phyloP scores from a whole-genome alignment of 371 early-diverging fungal genomes.

The Chytridium lagenaria region DNA sequence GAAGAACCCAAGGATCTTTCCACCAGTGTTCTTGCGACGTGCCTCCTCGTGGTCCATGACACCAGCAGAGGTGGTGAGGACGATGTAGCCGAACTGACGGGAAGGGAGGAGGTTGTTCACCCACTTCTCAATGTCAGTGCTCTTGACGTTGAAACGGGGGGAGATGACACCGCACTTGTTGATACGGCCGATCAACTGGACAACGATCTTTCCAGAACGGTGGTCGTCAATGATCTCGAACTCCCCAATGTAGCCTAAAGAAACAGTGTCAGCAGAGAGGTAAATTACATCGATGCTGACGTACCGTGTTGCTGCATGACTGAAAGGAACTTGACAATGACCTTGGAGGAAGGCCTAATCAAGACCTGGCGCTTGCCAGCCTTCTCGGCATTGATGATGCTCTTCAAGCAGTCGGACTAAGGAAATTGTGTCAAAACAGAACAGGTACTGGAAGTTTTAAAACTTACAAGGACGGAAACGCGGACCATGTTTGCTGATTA shows the following conservation, averaged over 20 bases:
- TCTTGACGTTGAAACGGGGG: conserved; percentile 98
- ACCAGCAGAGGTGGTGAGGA: conserved; percentile 97
- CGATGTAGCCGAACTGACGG: conserved; percentile 99
- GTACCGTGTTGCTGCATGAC: conserved; percentile 99
- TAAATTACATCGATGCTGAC: too few relatives aligned
- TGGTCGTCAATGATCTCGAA: conserved; percentile 99
- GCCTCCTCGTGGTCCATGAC: conserved; percentile 99
- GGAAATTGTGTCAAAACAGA: too few relatives aligned
- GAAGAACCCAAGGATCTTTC: conserved; percentile 99
- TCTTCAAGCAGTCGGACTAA: conserved; percentile 98
- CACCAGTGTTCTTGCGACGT: conserved; percentile 98
- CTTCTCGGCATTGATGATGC: conserved; percentile 98
- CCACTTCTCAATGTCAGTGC: conserved; percentile 96
- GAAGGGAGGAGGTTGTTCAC: conserved; percentile 98
- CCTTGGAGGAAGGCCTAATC: conserved; percentile 96
- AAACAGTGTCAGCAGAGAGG: conserved; percentile 17
- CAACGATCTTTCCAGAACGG: conserved; percentile 98
- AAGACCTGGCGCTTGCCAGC: conserved; percentile 98
- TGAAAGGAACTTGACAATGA: conserved; percentile 96
- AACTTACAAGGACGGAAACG: conserved; percentile 86
- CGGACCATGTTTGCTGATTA: conserved; percentile 71
- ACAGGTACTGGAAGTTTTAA: too few relatives aligned
- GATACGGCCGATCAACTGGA: conserved; percentile 98
- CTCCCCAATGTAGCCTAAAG: conserved; percentile 97
- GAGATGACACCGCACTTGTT: conserved; percentile 99